Evolutionary conservation across 2,329 filamentous ascomycete genomes (phyloP).

Genomic region (Chaetothyriales sp.): DNA sequence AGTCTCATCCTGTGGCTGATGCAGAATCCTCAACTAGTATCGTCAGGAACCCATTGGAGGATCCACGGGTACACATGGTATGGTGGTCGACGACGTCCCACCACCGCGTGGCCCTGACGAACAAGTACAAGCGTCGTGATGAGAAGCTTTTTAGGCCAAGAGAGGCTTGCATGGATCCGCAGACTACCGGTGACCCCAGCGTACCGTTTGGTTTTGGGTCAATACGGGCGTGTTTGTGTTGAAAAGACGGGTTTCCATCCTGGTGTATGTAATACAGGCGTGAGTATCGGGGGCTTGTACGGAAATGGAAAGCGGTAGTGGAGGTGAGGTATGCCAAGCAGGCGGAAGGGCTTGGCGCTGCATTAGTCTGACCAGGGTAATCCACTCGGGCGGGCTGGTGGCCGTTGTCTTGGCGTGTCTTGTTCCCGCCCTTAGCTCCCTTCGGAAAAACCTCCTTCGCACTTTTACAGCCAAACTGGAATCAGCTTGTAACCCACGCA

Average conservation of each 20-base stretch:
- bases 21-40: not conserved
- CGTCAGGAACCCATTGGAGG: not conserved
- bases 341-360: too few species aligned
- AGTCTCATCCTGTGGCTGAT: not conserved
- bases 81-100: not conserved
- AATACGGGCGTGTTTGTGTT: not conserved
- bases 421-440: too few species aligned
- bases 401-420: too few species aligned
- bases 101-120: not conserved
- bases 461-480: too few species aligned
- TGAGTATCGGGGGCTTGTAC: not conserved
- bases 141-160: not conserved
- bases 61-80: not conserved
- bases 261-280: not conserved
- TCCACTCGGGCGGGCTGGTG: too few species aligned
- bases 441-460: too few species aligned
- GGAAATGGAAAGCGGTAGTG: not conserved
- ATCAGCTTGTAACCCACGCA: too few species aligned
- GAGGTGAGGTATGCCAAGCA: too few species aligned
- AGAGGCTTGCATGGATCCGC: not conserved
- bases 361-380: too few species aligned
- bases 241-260: not conserved
- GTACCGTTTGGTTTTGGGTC: not conserved
- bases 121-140: not conserved
- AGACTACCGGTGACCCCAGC: too few species aligned